phyloP scores from a whole-genome alignment of 371 early-diverging fungal genomes.

The Mucor velutinosus region DNA sequence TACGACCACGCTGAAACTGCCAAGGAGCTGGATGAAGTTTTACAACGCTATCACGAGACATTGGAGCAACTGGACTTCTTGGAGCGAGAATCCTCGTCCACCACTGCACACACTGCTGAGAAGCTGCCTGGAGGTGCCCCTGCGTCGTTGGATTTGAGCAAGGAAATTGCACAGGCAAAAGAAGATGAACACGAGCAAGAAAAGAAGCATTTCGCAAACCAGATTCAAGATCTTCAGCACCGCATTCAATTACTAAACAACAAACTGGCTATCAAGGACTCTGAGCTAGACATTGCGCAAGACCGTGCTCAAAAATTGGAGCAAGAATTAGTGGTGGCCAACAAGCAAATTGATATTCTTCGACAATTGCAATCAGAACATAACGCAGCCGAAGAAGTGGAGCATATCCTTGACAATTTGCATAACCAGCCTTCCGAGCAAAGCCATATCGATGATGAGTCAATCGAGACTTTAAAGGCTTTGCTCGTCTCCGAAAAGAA shows the following conservation, averaged over 20 bases:
- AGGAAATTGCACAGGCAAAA: constrained; percentile 47
- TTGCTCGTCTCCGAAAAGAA: constrained; percentile 1
- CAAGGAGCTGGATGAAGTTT: constrained; percentile 27
- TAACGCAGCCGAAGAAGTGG: not conserved
- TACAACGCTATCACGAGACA: constrained; percentile 26
- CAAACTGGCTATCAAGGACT: constrained; percentile 9
- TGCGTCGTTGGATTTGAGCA: constrained; percentile 19
- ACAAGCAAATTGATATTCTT: not conserved
- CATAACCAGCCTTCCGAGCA: not conserved
- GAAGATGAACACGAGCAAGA: constrained; percentile 25
- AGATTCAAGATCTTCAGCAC: constrained; percentile 22
- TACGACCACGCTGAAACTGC: constrained; percentile 21
- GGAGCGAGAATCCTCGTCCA: constrained; percentile 12
- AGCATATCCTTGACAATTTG: not conserved
- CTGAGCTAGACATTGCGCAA: not conserved
- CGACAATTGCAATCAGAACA: not conserved
- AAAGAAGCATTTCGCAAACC: constrained; percentile 6
- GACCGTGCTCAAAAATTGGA: constrained; percentile 4
- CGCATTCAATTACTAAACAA: not conserved
- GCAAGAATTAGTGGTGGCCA: constrained; percentile 3
- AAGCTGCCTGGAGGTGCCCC: not conserved
- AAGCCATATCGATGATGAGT: not conserved
- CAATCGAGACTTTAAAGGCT: not conserved
- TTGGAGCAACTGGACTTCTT: constrained; percentile 23
- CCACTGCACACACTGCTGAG: not conserved